Evolutionary conservation across 2,329 filamentous ascomycete genomes (phyloP), one percentile per base, ranked within the genome.

Genomic region (Fusarium pseudograminearum): DNA sequence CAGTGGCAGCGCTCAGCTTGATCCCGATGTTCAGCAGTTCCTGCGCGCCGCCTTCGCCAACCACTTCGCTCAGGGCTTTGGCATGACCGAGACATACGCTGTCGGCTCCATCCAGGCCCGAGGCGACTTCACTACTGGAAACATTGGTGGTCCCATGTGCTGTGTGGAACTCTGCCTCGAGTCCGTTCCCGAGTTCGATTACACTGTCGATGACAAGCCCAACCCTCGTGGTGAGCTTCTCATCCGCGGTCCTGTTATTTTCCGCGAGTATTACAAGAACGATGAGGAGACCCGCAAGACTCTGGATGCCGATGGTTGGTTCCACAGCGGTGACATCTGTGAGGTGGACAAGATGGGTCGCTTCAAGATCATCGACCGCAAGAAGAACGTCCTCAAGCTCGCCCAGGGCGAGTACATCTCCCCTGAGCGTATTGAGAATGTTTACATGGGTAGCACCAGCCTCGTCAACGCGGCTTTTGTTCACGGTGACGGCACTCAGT

Each of bases 371-470:
- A 91, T 99, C 75, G 96, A 99, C 81, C 94, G 96, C 75, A 91
- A 94, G 82, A 99, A 99, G 91, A 98, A 98, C 81, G 93, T 99
- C n/a, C 89, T 99, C 78, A 99, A 99, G 87, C 89, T 99, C 58
- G 91, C 95, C 0, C 96, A 99, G 81, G 96, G 96, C 79, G 96
- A 99, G 83, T 99, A 99, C 82, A 93, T 99, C 76, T 97, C 94
- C 2, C 96, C 96, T 16, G 96, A 99, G 83, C 93, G 94, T 60
- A 93, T 99, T 77, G 96, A 99, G 84, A 98, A 97, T 79, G 91
- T 97, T 36, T 97, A 94, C 80, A 85, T 97, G 67, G 93, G 92
- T 68, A 94, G 91, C 81, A 90, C 90, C 67, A 91, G 88, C 70
- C 90, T 94, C 73, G 83, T 98, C 28, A 87, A 90, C 24, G 91